A percentile compares a stretch with the other conserved stretches of the same genome.
phyloP scores from a whole-genome alignment of 2,329 filamentous ascomycete genomes.

The Aschersonia sp. region DNA sequence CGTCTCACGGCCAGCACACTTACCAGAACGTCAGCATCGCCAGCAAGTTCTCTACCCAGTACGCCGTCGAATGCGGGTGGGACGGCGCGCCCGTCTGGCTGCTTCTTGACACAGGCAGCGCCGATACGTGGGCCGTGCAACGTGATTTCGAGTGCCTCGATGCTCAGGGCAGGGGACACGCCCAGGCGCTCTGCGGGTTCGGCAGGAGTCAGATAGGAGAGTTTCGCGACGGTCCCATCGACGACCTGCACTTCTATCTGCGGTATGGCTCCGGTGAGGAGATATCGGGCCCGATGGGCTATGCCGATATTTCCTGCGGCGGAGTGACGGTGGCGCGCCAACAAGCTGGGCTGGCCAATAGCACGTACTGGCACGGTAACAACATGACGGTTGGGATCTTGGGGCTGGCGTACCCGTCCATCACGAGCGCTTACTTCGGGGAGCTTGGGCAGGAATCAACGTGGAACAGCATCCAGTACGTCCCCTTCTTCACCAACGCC shows the following conservation, averaged over 20 bases:
- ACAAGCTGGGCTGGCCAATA: slow-evolving; percentile 32
- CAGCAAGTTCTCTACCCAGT: slow-evolving; percentile 24
- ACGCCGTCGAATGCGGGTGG: slow-evolving; percentile 25
- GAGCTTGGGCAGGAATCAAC: slow-evolving; percentile 20
- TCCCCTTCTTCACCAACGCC: slow-evolving; percentile 33
- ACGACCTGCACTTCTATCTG: slow-evolving; percentile 29
- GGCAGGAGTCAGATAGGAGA: slow-evolving; percentile 20
- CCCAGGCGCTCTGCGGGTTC: slow-evolving; percentile 23
- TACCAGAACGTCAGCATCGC: slow-evolving; percentile 24
- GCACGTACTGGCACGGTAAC: slow-evolving; percentile 35
- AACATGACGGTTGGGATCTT: slow-evolving; percentile 36
- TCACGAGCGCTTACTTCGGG: slow-evolving; percentile 33
- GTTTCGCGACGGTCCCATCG: slow-evolving; percentile 25
- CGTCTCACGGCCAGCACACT: slow-evolving; percentile 7
- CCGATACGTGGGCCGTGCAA: slow-evolving; percentile 34
- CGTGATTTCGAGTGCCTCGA: slow-evolving; percentile 27
- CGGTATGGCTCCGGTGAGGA: slow-evolving; percentile 33
- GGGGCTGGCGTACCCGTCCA: slow-evolving; percentile 33
- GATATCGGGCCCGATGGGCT: slow-evolving; percentile 31
- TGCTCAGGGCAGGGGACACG: slow-evolving; percentile 14
- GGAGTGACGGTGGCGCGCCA: slow-evolving; percentile 28
- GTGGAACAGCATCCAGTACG: slow-evolving; percentile 26
- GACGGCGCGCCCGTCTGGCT: slow-evolving; percentile 23
- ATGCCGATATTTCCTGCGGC: slow-evolving; percentile 29
- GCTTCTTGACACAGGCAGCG: slow-evolving; percentile 34